Evolutionary conservation across 768 basidiomycete species (phyloP).

Genomic region (Suillus sp.): DNA sequence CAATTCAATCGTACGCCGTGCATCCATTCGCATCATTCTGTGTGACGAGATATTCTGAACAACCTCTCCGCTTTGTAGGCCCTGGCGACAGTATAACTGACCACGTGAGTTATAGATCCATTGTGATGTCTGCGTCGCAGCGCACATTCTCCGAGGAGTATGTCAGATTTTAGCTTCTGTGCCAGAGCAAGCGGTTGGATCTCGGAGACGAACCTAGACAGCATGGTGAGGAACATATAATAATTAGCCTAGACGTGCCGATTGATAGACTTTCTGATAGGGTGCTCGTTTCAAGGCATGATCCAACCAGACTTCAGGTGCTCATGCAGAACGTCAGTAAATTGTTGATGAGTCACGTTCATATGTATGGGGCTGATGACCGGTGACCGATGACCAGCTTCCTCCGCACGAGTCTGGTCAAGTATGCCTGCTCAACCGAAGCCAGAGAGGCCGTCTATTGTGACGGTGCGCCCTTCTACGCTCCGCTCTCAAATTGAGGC

Average conservation of each 20-base stretch:
- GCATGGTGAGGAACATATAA: conserved; percentile 45
- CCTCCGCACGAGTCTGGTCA: conserved; percentile 34
- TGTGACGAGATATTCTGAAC: neutral
- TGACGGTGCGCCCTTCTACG: conserved; percentile 55
- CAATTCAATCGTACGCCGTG: conserved; percentile 4
- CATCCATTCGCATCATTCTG: neutral
- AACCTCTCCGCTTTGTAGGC: neutral
- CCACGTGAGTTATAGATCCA: neutral
- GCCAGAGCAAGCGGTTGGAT: conserved; percentile 42
- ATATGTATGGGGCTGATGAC: neutral
- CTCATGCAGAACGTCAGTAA: conserved; percentile 61
- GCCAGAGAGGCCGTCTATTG: conserved; percentile 29
- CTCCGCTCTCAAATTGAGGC: conserved; percentile 44
- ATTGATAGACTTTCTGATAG: conserved; percentile 32
- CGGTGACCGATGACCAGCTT: conserved; percentile 35
- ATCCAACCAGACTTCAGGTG: conserved; percentile 57
- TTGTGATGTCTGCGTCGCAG: neutral
- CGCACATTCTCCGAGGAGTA: neutral
- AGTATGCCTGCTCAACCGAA: conserved; percentile 24
- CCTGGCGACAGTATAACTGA: neutral
- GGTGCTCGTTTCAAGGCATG: conserved; percentile 56
- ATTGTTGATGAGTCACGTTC: conserved; percentile 6
- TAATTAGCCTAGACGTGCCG: neutral
- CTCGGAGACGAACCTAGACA: conserved; percentile 39
- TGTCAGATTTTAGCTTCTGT: conserved; percentile 25